A percentile compares a stretch with the other conserved stretches of the same genome.
phyloP scores from a whole-genome alignment of 2,329 filamentous ascomycete species.

The Colletotrichum lupini region DNA sequence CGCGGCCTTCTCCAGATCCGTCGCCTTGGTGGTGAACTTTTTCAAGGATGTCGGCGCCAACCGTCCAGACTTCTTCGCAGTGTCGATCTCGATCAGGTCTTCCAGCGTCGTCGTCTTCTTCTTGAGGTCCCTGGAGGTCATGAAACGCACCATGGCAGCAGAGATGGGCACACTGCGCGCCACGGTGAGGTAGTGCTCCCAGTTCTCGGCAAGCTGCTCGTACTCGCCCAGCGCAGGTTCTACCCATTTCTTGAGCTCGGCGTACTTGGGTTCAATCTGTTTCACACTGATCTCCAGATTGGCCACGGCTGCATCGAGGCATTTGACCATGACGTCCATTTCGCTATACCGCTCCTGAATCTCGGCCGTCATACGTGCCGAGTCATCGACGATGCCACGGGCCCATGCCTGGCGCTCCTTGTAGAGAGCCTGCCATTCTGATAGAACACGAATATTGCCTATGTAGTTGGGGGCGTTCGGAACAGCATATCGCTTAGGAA shows the following conservation, averaged over 20 bases:
- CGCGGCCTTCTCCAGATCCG: conserved; percentile 70
- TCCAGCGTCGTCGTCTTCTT: conserved; percentile 70
- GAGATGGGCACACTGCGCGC: conserved; percentile 74
- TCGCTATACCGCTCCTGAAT: conserved; percentile 76
- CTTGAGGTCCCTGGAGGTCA: conserved; percentile 60
- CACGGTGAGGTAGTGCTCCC: conserved; percentile 76
- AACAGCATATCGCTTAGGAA: conserved; percentile 65
- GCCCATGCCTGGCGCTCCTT: conserved; percentile 86
- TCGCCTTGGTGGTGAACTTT: conserved; percentile 69
- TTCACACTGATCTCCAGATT: conserved; percentile 84
- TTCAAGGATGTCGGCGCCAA: conserved; percentile 68
- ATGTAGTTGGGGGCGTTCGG: conserved; percentile 85
- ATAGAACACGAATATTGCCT: conserved; percentile 80
- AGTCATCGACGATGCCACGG: conserved; percentile 74
- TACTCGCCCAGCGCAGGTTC: conserved; percentile 76
- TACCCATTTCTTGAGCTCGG: conserved; percentile 78
- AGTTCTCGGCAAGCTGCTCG: conserved; percentile 69
- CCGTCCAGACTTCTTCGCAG: conserved; percentile 77
- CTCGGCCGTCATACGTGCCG: conserved; percentile 70
- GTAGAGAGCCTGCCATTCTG: conserved; percentile 91
- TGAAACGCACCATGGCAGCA: conserved; percentile 73
- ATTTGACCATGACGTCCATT: conserved; percentile 81
- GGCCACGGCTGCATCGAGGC: conserved; percentile 84
- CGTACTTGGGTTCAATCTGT: conserved; percentile 76
- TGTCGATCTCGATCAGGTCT: conserved; percentile 80